These are phyloP conservation scores for Ailanthus altissimus DNA, from an alignment of 345 rosid species.

Conservation along the genomic window DNA sequence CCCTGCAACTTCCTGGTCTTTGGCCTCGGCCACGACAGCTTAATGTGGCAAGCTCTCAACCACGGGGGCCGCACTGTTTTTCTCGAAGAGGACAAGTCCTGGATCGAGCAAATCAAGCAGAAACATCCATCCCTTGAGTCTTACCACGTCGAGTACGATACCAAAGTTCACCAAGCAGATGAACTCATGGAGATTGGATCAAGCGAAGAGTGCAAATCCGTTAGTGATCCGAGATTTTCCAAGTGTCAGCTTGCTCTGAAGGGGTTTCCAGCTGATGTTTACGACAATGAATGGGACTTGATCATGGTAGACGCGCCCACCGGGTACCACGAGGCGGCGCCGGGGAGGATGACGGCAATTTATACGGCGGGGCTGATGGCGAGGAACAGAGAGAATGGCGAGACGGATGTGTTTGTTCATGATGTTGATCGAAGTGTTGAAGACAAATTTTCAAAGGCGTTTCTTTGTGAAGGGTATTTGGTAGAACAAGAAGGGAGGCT, in stretches of 20 bases:
- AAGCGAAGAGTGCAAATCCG: slow-evolving; percentile 44
- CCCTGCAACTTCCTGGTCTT: slow-evolving; percentile 90
- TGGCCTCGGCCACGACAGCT: slow-evolving; percentile 88
- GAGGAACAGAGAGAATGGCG: slow-evolving; percentile 63
- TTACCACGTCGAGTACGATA: slow-evolving; percentile 72
- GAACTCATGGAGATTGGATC: slow-evolving; percentile 46
- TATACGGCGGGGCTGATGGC: slow-evolving; percentile 86
- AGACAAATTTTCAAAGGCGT: slow-evolving; percentile 66
- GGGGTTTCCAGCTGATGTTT: slow-evolving; percentile 65
- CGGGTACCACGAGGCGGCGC: slow-evolving; percentile 74
- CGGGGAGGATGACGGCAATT: slow-evolving; percentile 87
- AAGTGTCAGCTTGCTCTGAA: slow-evolving; percentile 62
- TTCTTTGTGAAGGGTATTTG: slow-evolving; percentile 73
- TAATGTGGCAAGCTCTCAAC: slow-evolving; percentile 86
- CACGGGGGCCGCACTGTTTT: slow-evolving; percentile 84
- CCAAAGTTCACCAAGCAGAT: slow-evolving; percentile 61
- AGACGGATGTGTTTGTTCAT: slow-evolving; percentile 79
- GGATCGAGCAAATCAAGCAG: slow-evolving; percentile 61
- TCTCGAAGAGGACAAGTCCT: slow-evolving; percentile 76
- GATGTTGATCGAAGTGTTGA: slow-evolving; percentile 85
- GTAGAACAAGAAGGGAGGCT: slow-evolving; percentile 69
- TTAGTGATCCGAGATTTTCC: slow-evolving; percentile 62
- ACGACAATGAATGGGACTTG: slow-evolving; percentile 78
- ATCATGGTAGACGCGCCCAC: slow-evolving; percentile 98
- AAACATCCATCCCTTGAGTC: slow-evolving; percentile 60